phyloP scores from a whole-genome alignment of 208 protist species.

The Leishmania gerbilli region DNA sequence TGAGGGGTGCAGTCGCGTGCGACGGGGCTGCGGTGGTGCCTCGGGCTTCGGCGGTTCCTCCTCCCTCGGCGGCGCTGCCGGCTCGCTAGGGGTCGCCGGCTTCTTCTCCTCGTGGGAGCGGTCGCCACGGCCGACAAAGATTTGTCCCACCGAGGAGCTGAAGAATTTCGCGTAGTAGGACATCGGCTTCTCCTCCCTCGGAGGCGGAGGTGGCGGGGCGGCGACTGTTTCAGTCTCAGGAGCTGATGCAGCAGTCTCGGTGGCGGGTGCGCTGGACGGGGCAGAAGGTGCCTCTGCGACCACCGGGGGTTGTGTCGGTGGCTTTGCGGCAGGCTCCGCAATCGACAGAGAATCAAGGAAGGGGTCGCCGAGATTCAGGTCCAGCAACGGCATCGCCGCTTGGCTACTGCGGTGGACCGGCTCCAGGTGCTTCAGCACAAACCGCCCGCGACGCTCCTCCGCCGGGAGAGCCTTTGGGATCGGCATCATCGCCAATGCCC shows the following conservation, averaged over 20 bases:
- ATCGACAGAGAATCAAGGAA: slow-evolving; percentile 3
- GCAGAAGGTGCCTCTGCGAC: not conserved
- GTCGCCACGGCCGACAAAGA: slow-evolving; percentile 36
- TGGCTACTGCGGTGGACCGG: not conserved
- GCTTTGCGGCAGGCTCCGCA: not conserved
- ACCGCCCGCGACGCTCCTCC: slow-evolving; percentile 33
- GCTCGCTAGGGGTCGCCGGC: not conserved
- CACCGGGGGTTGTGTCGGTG: not conserved
- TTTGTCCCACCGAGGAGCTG: slow-evolving; percentile 51
- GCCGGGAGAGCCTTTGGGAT: slow-evolving; percentile 26
- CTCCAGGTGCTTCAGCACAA: slow-evolving; percentile 44
- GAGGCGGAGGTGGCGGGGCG: not conserved
- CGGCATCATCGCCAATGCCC: slow-evolving; percentile 68
- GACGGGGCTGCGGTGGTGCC: slow-evolving; percentile 29
- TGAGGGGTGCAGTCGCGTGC: slow-evolving; percentile 37
- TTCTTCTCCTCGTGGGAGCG: slow-evolving; percentile 11
- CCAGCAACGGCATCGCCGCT: slow-evolving; percentile 5
- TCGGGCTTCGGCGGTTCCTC: slow-evolving; percentile 3
- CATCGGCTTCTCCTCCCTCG: slow-evolving; percentile 26
- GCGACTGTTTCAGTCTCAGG: not conserved
- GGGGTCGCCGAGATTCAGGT: slow-evolving; percentile 23
- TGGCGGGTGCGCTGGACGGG: slow-evolving; percentile 1
- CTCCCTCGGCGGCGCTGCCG: not conserved
- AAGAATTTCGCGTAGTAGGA: slow-evolving; percentile 80
- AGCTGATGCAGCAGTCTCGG: slow-evolving; percentile 9